Conservation (phyloP, 2,329 filamentous ascomycete species). For the Ophiocordyceps camponoti-rufipedis region DNA sequence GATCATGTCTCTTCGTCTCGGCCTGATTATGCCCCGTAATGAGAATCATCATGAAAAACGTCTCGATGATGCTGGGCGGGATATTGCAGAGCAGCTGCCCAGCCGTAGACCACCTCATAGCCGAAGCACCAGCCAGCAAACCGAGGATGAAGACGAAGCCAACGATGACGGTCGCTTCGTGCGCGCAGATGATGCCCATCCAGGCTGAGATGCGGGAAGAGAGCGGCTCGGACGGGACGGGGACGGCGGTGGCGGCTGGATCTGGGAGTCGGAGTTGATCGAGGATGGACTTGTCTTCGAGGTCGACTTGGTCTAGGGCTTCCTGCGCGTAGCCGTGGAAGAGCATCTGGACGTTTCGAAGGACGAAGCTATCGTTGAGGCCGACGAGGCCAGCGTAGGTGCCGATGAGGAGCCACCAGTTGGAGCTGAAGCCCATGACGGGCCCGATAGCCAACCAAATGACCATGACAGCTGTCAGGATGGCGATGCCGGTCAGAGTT, state of each 20-base stretch:
- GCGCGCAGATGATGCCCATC: constrained; percentile 7
- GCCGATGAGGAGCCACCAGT: constrained; percentile 29
- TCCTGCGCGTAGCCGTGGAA: constrained; percentile 5
- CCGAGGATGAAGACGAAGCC: constrained; percentile 6
- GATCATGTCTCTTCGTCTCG: constrained; percentile 5
- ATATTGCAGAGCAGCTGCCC: constrained; percentile 9
- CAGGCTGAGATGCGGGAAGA: constrained; percentile 5
- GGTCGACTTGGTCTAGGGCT: constrained; percentile 3
- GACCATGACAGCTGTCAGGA: constrained; percentile 17
- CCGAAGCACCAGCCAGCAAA: constrained; percentile 6
- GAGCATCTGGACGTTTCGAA: constrained; percentile 22
- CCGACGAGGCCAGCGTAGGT: constrained; percentile 27
- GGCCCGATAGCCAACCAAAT: constrained; percentile 21
- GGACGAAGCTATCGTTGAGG: constrained; percentile 23
- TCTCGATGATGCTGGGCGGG: constrained; percentile 8
- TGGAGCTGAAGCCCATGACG: constrained; percentile 18
- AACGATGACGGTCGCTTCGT: constrained; percentile 6
- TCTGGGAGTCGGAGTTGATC: constrained; percentile 3
- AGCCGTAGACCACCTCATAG: constrained; percentile 7
- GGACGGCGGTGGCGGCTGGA: background rate
- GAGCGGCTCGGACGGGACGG: constrained; percentile 1
- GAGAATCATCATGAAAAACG: constrained; percentile 10
- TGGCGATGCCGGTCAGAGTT: constrained; percentile 18
- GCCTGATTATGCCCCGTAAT: constrained; percentile 8
- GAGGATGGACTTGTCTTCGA: constrained; percentile 4